Percentiles rank a stretch among this genome's conserved stretches.
Evolutionary conservation across 2,329 filamentous ascomycete species (phyloP).

Genomic region (Aspergillus fischeri): DNA sequence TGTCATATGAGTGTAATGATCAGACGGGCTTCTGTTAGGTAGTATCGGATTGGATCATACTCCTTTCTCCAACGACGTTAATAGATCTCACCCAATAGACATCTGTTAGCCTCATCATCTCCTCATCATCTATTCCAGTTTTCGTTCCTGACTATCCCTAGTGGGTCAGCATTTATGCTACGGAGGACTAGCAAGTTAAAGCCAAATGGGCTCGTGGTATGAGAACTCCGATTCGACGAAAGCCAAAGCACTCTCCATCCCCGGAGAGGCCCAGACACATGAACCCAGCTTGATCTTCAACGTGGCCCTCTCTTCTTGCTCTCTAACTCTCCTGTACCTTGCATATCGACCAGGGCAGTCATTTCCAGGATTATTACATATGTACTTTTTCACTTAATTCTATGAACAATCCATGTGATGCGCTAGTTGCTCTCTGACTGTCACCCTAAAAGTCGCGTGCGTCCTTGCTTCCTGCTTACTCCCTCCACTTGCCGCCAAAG

Average conservation of each 20-base stretch:
- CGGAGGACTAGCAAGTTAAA: background rate
- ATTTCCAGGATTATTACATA: background rate
- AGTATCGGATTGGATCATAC: background rate
- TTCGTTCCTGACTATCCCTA: background rate
- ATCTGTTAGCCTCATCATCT: background rate
- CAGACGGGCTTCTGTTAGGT: background rate
- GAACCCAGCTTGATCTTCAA: slow-evolving; percentile 16
- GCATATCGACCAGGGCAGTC: background rate
- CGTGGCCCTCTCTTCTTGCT: slow-evolving; percentile 15
- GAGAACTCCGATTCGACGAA: slow-evolving; percentile 13
- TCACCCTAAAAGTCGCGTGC: background rate
- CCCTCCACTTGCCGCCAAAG: background rate
- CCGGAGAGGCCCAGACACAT: slow-evolving; percentile 17
- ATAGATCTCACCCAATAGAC: background rate
- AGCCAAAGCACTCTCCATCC: slow-evolving; percentile 11
- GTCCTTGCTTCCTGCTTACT: background rate
- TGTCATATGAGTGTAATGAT: background rate
- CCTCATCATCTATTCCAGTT: background rate
- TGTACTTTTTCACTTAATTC: background rate
- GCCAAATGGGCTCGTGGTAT: slow-evolving; percentile 7
- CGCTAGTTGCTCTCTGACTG: background rate
- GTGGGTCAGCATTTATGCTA: background rate
- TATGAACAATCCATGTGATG: background rate
- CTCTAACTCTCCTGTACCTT: background rate
- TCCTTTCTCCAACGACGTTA: background rate